Conservation (phyloP, 1,284 basidiomycete genomes). For the Mycena sp. region DNA sequence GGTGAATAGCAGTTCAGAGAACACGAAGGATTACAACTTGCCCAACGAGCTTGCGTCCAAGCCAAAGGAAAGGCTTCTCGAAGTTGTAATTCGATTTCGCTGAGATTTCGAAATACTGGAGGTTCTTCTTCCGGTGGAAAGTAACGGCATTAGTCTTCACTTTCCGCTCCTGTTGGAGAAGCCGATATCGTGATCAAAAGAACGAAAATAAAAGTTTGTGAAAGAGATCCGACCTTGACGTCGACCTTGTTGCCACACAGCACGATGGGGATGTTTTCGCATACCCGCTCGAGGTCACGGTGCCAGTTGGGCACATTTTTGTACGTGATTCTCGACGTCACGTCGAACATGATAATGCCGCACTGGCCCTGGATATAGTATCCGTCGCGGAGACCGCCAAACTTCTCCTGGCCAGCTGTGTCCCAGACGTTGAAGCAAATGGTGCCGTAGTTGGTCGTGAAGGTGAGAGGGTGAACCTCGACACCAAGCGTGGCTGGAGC, state of each 20-base stretch:
- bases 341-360: constrained; percentile 99
- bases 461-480: constrained; percentile 96
- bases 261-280: constrained; percentile 99
- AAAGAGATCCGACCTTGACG: constrained; percentile 81
- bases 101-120: constrained; percentile 99
- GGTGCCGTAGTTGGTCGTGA: constrained; percentile 98
- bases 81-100: constrained; percentile 99
- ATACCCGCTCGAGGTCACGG: constrained; percentile 98
- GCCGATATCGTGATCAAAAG: constrained; percentile 7
- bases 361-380: constrained; percentile 99
- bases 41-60: constrained; percentile 98
- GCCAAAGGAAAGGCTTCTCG: constrained; percentile 99
- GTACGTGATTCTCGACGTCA: constrained; percentile 99
- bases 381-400: constrained; percentile 97
- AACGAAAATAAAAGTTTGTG: constrained; percentile 1
- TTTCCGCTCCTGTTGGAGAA: constrained; percentile 88
- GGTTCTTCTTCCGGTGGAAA: constrained; percentile 99
- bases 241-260: constrained; percentile 99
- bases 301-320: constrained; percentile 99
- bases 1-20: neutral
- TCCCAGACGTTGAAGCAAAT: constrained; percentile 99
- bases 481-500: constrained; percentile 95
- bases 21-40: constrained; percentile 49
- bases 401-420: constrained; percentile 99
- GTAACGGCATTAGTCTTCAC: constrained; percentile 99